Conservation (phyloP, 2,329 filamentous ascomycete genomes). For the Aureobasidium uvarum region DNA sequence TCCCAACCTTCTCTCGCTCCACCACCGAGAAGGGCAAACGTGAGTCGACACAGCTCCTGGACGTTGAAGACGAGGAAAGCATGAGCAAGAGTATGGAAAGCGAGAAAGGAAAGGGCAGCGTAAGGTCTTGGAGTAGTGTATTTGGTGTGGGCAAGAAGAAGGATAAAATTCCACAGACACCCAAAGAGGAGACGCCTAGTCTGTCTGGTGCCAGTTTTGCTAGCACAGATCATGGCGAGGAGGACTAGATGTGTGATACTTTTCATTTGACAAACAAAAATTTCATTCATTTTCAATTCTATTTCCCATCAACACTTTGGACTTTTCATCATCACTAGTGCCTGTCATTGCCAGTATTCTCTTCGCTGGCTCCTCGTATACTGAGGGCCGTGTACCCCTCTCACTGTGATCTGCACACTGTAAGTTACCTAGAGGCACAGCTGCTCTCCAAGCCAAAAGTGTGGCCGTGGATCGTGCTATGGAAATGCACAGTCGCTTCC, state of each 20-base stretch:
- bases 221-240: conserved; percentile 31
- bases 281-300: neutral
- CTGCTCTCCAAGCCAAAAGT: no score
- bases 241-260: conserved; percentile 2
- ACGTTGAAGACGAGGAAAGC: conserved; percentile 42
- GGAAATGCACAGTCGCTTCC: no score
- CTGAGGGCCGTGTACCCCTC: no score
- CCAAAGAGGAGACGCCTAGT: conserved; percentile 48
- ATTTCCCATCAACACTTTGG: no score
- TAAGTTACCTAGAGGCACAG: no score
- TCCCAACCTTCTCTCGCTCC: conserved; percentile 41
- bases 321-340: neutral
- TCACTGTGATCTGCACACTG: no score
- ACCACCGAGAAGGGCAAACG: conserved; percentile 34
- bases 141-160: conserved; percentile 41
- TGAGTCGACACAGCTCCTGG: conserved; percentile 31
- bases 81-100: conserved; percentile 33
- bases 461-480: no score
- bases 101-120: conserved; percentile 41
- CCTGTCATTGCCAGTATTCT: no score
- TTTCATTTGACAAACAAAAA: neutral
- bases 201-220: conserved; percentile 47
- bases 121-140: conserved; percentile 47
- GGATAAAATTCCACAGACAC: conserved; percentile 44
- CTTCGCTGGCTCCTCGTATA: no score